These are phyloP conservation scores for Nitzschia palea DNA, from an alignment of 108 stramenopile genomes.

Conservation along the genomic window DNA sequence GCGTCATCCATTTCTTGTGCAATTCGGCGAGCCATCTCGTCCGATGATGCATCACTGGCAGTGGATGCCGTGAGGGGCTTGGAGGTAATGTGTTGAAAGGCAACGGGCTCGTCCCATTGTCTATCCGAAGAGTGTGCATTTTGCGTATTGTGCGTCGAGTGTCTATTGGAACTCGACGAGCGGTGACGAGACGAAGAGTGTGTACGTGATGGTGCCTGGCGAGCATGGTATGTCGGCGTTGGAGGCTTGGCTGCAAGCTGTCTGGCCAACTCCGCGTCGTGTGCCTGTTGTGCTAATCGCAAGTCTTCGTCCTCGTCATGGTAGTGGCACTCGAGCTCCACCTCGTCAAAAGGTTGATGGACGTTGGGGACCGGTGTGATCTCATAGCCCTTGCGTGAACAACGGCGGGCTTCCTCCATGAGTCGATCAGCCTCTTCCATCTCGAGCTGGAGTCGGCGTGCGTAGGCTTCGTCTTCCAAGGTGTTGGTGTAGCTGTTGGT, in stretches of 20 bases:
- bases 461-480: slow-evolving; percentile 10
- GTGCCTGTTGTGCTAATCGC: slow-evolving; percentile 1
- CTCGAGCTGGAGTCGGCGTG: slow-evolving; percentile 8
- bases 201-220: not conserved
- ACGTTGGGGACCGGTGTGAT: not conserved
- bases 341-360: not conserved
- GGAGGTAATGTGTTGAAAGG: not conserved
- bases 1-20: slow-evolving; percentile 56
- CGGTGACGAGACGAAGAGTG: not conserved
- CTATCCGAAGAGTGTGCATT: not conserved
- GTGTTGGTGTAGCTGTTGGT: no score
- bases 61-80: not conserved
- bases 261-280: slow-evolving; percentile 20
- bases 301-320: slow-evolving; percentile 2
- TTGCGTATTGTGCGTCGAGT: no score
- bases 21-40: slow-evolving; percentile 33
- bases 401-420: not conserved
- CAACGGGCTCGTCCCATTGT: not conserved
- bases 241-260: slow-evolving; percentile 1
- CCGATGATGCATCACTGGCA: not conserved
- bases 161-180: not conserved
- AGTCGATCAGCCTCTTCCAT: slow-evolving; percentile 2
- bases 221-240: no score
- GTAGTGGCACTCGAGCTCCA: no score
- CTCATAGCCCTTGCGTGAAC: not conserved